Evolutionary conservation across 495 filamentous ascomycete species (phyloP).

Genomic region (Talaromyces nanjingensis): DNA sequence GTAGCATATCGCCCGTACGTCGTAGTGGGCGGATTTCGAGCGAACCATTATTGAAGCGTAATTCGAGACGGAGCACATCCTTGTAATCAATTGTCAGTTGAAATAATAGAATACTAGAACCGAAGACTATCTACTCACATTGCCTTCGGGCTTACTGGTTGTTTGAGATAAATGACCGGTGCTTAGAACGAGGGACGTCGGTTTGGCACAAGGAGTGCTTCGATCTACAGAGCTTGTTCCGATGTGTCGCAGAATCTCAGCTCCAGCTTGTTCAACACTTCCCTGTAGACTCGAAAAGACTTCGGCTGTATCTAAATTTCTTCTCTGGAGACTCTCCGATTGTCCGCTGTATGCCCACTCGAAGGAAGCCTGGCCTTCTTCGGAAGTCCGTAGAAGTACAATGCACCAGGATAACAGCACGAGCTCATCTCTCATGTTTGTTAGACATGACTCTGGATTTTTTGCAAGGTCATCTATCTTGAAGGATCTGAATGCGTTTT

Average conservation of each 20-base stretch:
- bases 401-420: slow-evolving; percentile 39
- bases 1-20: slow-evolving; percentile 23
- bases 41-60: slow-evolving; percentile 14
- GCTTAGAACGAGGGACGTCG: slow-evolving; percentile 24
- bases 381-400: slow-evolving; percentile 29
- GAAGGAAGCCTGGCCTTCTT: slow-evolving; percentile 28
- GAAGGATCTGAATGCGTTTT: slow-evolving; percentile 14
- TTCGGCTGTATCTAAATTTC: slow-evolving; percentile 11
- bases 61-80: slow-evolving; percentile 22
- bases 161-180: slow-evolving; percentile 19
- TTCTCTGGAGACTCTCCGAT: neutral
- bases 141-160: slow-evolving; percentile 15
- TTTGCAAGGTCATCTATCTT: slow-evolving; percentile 15
- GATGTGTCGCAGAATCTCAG: slow-evolving; percentile 18
- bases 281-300: slow-evolving; percentile 21
- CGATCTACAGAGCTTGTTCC: slow-evolving; percentile 4
- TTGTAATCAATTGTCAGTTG: slow-evolving; percentile 7
- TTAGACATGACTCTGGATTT: slow-evolving; percentile 12
- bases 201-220: neutral
- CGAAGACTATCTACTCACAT: no score
- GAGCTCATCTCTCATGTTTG: slow-evolving; percentile 31
- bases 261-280: slow-evolving; percentile 14
- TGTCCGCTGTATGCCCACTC: slow-evolving; percentile 28
- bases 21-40: slow-evolving; percentile 24
- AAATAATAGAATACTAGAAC: neutral